Evolutionary conservation across 805 yeast genomes (phyloP), one percentile per base, ranked within the genome.

Genomic region (Yarrowia phangngaensis): DNA sequence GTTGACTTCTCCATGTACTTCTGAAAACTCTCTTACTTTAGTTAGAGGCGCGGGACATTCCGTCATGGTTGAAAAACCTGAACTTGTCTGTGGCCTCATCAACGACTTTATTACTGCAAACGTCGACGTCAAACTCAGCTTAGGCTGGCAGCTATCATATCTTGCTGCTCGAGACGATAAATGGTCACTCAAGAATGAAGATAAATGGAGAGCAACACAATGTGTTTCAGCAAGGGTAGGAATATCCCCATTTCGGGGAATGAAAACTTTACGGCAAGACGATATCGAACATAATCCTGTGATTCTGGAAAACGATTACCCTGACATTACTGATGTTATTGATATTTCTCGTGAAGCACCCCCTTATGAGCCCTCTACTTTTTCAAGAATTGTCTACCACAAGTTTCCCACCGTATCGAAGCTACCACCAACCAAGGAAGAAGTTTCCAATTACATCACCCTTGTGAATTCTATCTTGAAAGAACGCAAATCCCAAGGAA

Each of bases 391-490:
- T 55, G 67, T 67, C 50, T 83, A 83, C 65, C 71, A 77, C 63
- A 83, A 84, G 64, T 79, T 80, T 63, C 82, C 88, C 23, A 83
- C 90, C 1, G 88, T 83, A 28, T 79, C 87, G 4, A 83, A 83
- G 60, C 79, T 82, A 20, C 84, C 82, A 1, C 90, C 90, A 0
- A 82, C 80, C 54, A 70, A 70, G 36, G 64, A 69, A 6, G 78
- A 84, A 14, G 79, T 82, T 24, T 63, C 77, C 26, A 65, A 71
- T 41, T 84, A 81, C 54, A 70, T 79, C 28, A 70, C 66, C 29
- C 66, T 80, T 34, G 71, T 79, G 4, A 79, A 77, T 54, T 67
- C 69, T 35, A 70, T 77, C 14, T 57, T 74, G 20, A 53, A 54
- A 6, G 62, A 59, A 17, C 31, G 57, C 5, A 52, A 52, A 4